Evolutionary conservation across 2,329 filamentous ascomycete species (phyloP), one percentile per base, ranked within the genome.

Genomic region (Xenoacremonium recifei): DNA sequence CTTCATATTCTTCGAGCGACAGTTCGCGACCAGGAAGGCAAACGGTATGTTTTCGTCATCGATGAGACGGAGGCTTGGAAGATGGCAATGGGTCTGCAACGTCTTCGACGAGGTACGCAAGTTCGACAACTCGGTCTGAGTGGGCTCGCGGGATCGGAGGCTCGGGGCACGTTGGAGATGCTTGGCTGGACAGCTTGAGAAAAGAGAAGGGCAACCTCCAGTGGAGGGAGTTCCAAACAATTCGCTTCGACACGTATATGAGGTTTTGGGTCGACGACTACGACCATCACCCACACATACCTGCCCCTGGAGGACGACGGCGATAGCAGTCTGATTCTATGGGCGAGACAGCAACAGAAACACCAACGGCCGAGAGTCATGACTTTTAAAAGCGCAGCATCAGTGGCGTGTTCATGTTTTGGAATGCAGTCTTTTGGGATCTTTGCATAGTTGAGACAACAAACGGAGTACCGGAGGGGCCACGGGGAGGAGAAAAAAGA

Each of bases 31-130:
- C 79, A 83, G 50, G 82, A 85, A 46, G 80, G 79, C 32, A 84
- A 83, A 65, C 73, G 80, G 25, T 85, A 79, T 56, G 62, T 86
- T 25, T 85, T 86, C 57, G 73, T 86, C 9, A 65, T 86, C 23
- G 70, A 73, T 30, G 80, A 85, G 57, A 74, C 80, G 47, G 82
- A 87, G 60, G 75, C 75, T 20, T 86, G 83, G 83, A 87, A 87
- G 72, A 68, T 87, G 18, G 72, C 79, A 2, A 68, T 77, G 25
- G 82, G 79, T 3, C 59, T 87, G 52, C 78, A 83, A 60, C 72
- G 77, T 33, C 63, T 87, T 53, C 68, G 80, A 39, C 73, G 74
- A 40, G 82, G 82, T 5, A 76, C 75, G 3, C 80, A 83, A 60
- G 77, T 76, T 21, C 70, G 79, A 39, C 74, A 78, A 43, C 66